Percentiles rank a stretch among this genome's conserved stretches.
These are phyloP conservation scores for Crucihimalaya himalaica DNA, from an alignment of 345 rosid genomes.

Conservation along the genomic window DNA sequence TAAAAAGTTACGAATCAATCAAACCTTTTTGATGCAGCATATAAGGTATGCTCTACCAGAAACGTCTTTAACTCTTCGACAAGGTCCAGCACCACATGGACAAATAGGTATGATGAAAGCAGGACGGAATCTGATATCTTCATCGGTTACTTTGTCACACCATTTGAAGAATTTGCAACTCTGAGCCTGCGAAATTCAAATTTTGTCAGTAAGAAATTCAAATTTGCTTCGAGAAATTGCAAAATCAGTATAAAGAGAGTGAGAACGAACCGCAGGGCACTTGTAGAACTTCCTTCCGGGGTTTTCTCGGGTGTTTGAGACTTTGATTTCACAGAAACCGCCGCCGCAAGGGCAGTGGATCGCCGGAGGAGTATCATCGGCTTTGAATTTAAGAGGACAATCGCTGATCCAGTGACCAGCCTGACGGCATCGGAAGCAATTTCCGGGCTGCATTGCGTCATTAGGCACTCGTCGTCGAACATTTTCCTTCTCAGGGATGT, in stretches of 20 bases:
- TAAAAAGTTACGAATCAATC: not conserved
- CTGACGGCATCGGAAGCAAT: slow-evolving; percentile 36
- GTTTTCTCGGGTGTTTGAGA: slow-evolving; percentile 23
- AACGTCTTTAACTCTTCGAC: slow-evolving; percentile 26
- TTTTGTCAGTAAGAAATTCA: not conserved
- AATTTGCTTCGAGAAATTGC: not conserved
- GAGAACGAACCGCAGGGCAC: slow-evolving; percentile 33
- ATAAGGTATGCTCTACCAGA: slow-evolving; percentile 28
- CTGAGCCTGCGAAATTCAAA: slow-evolving; percentile 9
- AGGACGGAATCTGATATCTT: slow-evolving; percentile 37
- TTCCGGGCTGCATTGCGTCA: slow-evolving; percentile 10
- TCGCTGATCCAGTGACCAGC: slow-evolving; percentile 43
- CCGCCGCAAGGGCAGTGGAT: slow-evolving; percentile 43
- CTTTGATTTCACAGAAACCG: slow-evolving; percentile 31
- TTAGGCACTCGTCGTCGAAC: not conserved
- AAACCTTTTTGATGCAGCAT: slow-evolving; percentile 47
- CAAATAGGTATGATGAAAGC: slow-evolving; percentile 24
- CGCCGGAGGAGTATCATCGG: slow-evolving; percentile 26
- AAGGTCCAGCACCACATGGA: slow-evolving; percentile 46
- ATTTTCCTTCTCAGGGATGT: not conserved
- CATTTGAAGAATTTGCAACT: slow-evolving; percentile 39
- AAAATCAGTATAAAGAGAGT: not conserved
- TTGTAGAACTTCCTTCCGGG: slow-evolving; percentile 43
- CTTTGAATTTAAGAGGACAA: slow-evolving; percentile 30
- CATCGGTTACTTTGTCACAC: slow-evolving; percentile 40